These are phyloP conservation scores for Syzygium oleosum DNA, from an alignment of 345 rosid genomes.

Conservation along the genomic window DNA sequence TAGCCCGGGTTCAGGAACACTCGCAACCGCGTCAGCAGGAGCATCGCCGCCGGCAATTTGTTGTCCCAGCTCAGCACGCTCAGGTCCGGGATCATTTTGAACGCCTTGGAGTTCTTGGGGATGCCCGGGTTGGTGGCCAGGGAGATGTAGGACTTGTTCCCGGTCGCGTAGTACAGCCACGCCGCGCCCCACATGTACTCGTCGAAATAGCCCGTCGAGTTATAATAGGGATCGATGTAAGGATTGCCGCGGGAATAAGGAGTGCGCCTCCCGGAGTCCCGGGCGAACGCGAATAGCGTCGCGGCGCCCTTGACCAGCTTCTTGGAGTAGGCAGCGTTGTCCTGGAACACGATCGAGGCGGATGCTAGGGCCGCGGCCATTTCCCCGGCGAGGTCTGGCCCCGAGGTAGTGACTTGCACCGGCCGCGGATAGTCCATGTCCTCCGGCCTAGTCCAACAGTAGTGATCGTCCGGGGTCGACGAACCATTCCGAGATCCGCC, in stretches of 20 bases:
- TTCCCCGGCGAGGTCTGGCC: conserved; percentile 68
- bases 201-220: conserved; percentile 66
- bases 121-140: conserved; percentile 50
- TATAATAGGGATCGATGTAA: conserved; percentile 40
- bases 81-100: conserved; percentile 20
- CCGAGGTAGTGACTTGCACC: conserved; percentile 20
- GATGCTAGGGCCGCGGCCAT: conserved; percentile 73
- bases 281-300: conserved; percentile 48
- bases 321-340: conserved; percentile 36
- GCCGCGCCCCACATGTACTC: conserved; percentile 87
- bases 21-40: conserved; percentile 68
- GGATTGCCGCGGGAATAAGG: conserved; percentile 37
- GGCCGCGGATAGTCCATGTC: conserved; percentile 69
- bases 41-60: conserved; percentile 86
- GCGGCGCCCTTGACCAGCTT: conserved; percentile 54
- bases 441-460: conserved; percentile 79
- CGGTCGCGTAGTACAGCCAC: conserved; percentile 87
- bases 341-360: conserved; percentile 70
- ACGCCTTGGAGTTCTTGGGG: conserved; percentile 48
- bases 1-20: conserved; percentile 67
- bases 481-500: conserved; percentile 53
- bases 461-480: conserved; percentile 59
- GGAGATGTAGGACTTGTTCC: conserved; percentile 45
- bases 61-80: conserved; percentile 70
- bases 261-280: conserved; percentile 33